Percentiles rank a stretch among this genome's conserved stretches.
Evolutionary conservation across 805 yeast species (phyloP).

Genomic region (Tetrapisispora namnaoensis): DNA sequence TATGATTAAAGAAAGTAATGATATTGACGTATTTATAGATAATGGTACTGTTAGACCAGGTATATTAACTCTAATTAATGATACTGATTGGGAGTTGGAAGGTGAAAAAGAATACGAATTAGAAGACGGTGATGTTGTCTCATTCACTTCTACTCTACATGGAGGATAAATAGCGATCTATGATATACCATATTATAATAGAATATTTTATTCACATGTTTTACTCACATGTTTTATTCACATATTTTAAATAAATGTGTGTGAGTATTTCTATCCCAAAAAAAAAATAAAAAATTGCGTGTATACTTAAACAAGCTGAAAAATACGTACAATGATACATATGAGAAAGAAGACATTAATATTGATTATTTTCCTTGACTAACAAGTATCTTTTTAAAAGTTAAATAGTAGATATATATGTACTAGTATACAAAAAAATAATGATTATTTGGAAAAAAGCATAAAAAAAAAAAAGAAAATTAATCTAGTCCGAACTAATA

Average conservation of each 20-base stretch:
- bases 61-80: conserved; percentile 80
- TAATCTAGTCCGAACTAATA: background rate
- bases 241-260: too few species aligned
- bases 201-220: too few species aligned
- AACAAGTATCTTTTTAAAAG: background rate
- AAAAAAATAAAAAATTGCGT: too few species aligned
- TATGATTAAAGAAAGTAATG: conserved; percentile 51
- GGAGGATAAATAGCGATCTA: conserved; percentile 52
- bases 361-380: background rate
- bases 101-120: conserved; percentile 77
- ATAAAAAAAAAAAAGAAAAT: background rate
- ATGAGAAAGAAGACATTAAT: background rate
- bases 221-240: too few species aligned
- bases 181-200: too few species aligned
- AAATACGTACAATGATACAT: background rate
- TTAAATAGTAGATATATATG: background rate
- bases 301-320: background rate
- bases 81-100: conserved; percentile 94
- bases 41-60: conserved; percentile 86
- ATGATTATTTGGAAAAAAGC: background rate
- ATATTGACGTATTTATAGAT: conserved; percentile 66
- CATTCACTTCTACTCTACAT: conserved; percentile 88
- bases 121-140: conserved; percentile 64
- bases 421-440: background rate
- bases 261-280: too few species aligned